A percentile compares a stretch with the other conserved stretches of the same genome.
Conservation (phyloP, 1,139 yeast species). For the Sugiyamaella grinbergsii region DNA sequence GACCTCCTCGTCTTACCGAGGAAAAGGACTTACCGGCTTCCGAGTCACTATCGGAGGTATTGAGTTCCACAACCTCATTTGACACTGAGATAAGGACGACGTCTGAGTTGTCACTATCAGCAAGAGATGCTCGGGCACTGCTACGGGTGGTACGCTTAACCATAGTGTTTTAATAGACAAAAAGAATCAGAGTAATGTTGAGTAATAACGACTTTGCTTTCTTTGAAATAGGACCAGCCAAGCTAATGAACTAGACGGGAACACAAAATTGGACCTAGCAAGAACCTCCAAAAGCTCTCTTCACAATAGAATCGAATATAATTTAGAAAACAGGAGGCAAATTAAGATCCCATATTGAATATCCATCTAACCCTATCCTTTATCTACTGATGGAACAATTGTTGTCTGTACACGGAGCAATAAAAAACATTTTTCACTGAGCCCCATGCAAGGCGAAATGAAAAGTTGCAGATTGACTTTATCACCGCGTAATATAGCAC, state of each 20-base stretch:
- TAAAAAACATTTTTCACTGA: slow-evolving; percentile 6
- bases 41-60: slow-evolving; percentile 2
- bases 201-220: too few relatives aligned
- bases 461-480: slow-evolving; percentile 7
- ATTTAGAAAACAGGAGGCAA: background rate
- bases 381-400: too few relatives aligned
- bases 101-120: background rate
- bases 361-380: slow-evolving; percentile 8
- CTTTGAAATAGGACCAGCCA: too few relatives aligned
- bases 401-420: slow-evolving; percentile 2
- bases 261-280: too few relatives aligned
- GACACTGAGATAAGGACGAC: background rate
- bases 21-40: slow-evolving; percentile 4
- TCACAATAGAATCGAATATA: background rate
- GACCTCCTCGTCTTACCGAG: background rate
- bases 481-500: slow-evolving; percentile 6
- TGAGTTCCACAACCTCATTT: background rate
- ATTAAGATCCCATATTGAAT: background rate
- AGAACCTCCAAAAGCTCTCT: background rate
- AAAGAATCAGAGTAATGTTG: too few relatives aligned
- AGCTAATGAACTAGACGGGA: too few relatives aligned
- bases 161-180: too few relatives aligned
- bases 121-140: background rate
- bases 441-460: slow-evolving; percentile 8
- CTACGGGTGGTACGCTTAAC: background rate